phyloP scores from a whole-genome alignment of 164 flowering plant genomes.

The Akebia trifoliata region DNA sequence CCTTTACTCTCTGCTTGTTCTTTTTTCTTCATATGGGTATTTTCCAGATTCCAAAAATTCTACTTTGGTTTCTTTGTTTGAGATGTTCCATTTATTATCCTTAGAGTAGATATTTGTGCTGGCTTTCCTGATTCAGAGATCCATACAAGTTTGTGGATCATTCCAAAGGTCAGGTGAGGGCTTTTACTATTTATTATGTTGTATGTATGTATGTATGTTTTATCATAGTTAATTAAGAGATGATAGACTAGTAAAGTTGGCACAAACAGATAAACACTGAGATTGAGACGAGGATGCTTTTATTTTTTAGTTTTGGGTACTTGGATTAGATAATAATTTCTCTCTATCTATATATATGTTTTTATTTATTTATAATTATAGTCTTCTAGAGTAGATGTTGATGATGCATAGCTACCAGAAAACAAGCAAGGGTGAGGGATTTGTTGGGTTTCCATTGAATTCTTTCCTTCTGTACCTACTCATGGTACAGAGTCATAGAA shows the following conservation, averaged over 20 bases:
- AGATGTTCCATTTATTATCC: constrained; percentile 8
- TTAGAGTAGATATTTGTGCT: constrained; percentile 14
- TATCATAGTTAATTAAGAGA: neutral
- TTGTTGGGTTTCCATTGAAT: constrained; percentile 14
- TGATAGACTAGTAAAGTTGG: neutral
- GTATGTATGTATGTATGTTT: neutral
- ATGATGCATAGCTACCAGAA: constrained; percentile 27
- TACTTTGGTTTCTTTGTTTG: neutral
- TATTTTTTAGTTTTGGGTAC: too few species aligned
- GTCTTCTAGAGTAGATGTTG: constrained; percentile 1
- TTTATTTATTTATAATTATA: constrained; percentile 6
- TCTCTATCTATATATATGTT: neutral
- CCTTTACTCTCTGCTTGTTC: neutral
- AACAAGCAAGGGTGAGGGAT: constrained; percentile 24
- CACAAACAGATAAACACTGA: too few species aligned
- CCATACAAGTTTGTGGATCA: constrained; percentile 8
- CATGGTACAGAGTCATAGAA: constrained; percentile 25
- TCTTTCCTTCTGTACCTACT: constrained; percentile 19
- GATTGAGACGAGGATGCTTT: too few species aligned
- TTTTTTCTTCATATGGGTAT: constrained; percentile 9
- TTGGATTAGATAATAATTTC: too few species aligned
- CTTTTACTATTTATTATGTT: constrained; percentile 3
- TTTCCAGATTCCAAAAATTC: neutral
- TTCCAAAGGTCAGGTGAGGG: constrained; percentile 20
- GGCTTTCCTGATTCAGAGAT: constrained; percentile 9